These are phyloP conservation scores for Alternaria panax DNA, from an alignment of 2,329 filamentous ascomycete genomes.

Conservation along the genomic window DNA sequence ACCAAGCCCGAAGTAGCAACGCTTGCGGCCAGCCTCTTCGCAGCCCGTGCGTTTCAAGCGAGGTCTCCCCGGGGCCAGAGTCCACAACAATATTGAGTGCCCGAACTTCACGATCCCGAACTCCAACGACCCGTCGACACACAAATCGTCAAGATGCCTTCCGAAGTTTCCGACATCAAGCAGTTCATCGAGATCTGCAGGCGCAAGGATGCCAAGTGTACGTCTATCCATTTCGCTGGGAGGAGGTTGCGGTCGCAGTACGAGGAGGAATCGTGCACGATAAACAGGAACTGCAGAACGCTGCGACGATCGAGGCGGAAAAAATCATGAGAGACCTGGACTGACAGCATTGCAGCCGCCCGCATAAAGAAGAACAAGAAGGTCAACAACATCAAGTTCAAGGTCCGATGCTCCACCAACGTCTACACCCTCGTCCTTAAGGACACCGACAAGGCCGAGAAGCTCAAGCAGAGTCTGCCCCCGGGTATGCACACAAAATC, in stretches of 20 bases:
- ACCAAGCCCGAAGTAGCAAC: conserved; percentile 30
- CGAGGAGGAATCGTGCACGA: conserved; percentile 12
- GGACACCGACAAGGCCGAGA: conserved; percentile 99
- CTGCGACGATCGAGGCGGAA: background rate
- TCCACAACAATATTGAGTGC: conserved; percentile 31
- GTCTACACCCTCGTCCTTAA: conserved; percentile 98
- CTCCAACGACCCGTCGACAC: conserved; percentile 36
- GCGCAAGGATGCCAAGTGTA: conserved; percentile 99
- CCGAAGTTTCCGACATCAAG: conserved; percentile 98
- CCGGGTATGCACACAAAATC: conserved; percentile 73
- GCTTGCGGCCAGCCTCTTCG: conserved; percentile 31
- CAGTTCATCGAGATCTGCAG: conserved; percentile 99
- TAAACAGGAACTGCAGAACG: conserved; percentile 2
- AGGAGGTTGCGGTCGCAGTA: conserved; percentile 9
- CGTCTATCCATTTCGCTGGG: conserved; percentile 54
- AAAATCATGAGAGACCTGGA: background rate
- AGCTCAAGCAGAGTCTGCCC: conserved; percentile 98
- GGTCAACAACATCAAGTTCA: conserved; percentile 98
- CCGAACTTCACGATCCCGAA: conserved; percentile 34
- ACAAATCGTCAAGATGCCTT: conserved; percentile 84
- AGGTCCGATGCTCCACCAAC: conserved; percentile 97
- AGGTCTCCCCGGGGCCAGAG: conserved; percentile 23
- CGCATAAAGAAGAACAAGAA: conserved; percentile 86
- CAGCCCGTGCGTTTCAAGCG: conserved; percentile 46
- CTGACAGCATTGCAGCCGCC: conserved; percentile 50